Evolutionary conservation across 441 rosid genomes (phyloP), one percentile per base, ranked within the genome.

Genomic region (Breynia disticha): DNA sequence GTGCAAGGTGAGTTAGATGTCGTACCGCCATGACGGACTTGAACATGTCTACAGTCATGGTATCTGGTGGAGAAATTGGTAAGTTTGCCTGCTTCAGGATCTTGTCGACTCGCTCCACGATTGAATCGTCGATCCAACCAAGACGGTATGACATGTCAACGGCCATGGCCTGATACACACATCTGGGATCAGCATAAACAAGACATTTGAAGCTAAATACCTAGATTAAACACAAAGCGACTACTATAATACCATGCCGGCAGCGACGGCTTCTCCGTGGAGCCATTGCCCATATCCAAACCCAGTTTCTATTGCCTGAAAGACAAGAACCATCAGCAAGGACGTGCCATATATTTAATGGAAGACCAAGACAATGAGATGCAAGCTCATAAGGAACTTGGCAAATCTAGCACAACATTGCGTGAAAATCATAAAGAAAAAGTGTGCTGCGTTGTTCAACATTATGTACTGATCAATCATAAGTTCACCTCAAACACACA

Each of bases 231-330:
- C 52, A 32, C 16, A 39, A 50, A 19, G 14, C 16, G 42, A 54
- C 48, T 45, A 52, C 56, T 17, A 21, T 49, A 61, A 66, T 80
- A 89, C 96, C 69, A 19, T 87, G 79, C 99, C 99, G 63, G 90
- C 94, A 11, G 97, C 95, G 69, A 93, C 85, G 72, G 96, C 97
- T 80, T 93, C 96, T 64, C 99, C 99, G 55, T 94, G 99, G 65
- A 94, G 90, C 96, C 99, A 94, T 58, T 77, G 70, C 57, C 97
- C 99, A 46, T 94, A 87, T 57, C 97, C 97, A 56, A 84, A 57
- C 45, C 97, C 89, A 49, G 88, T 86, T 75, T 94, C 99, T 64
- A 94, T 85, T 51, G 97, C 97, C 97, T 94, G 78, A 55, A 56
- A 68, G n/a, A n/a, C n/a, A n/a, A n/a, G n/a, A n/a, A n/a, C n/a